Conservation (phyloP, 177 flowering plant genomes). For the Vitis hybrid region DNA sequence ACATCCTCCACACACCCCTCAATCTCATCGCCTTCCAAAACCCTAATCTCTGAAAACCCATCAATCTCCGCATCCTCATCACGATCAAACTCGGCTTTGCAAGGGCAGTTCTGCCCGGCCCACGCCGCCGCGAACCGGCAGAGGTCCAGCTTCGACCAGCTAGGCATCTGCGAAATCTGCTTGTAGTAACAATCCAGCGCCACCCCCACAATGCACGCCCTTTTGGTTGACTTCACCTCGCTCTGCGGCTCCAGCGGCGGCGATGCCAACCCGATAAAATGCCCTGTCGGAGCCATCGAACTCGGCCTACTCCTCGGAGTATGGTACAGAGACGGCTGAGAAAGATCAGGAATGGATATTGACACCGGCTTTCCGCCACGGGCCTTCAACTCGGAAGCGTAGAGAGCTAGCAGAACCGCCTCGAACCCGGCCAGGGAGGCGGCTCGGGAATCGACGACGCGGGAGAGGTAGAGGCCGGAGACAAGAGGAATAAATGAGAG, state of each 20-base stretch:
- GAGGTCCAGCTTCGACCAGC: conserved; percentile 78
- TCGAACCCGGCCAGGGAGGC: conserved; percentile 88
- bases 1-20: conserved; percentile 38
- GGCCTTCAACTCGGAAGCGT: conserved; percentile 62
- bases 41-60: conserved; percentile 13
- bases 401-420: conserved; percentile 77
- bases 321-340: conserved; percentile 86
- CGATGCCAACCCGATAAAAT: conserved; percentile 56
- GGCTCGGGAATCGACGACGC: conserved; percentile 30
- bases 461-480: conserved; percentile 68
- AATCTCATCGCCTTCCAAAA: conserved; percentile 11
- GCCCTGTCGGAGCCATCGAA: neutral
- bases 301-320: conserved; percentile 38
- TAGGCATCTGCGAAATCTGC: conserved; percentile 84
- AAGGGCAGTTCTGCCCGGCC: conserved; percentile 84
- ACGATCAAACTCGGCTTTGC: conserved; percentile 48
- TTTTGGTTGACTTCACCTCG: conserved; percentile 85
- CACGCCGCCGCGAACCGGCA: conserved; percentile 66
- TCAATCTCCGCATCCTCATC: conserved; percentile 13
- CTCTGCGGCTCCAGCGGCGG: conserved; percentile 78
- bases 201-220: conserved; percentile 72
- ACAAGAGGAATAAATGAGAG: conserved; percentile 75
- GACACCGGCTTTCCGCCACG: conserved; percentile 72
- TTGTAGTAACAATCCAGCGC: conserved; percentile 74
- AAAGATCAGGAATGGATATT: conserved; percentile 73